phyloP scores from a whole-genome alignment of 768 basidiomycete species.

The Lactifluus volemus region DNA sequence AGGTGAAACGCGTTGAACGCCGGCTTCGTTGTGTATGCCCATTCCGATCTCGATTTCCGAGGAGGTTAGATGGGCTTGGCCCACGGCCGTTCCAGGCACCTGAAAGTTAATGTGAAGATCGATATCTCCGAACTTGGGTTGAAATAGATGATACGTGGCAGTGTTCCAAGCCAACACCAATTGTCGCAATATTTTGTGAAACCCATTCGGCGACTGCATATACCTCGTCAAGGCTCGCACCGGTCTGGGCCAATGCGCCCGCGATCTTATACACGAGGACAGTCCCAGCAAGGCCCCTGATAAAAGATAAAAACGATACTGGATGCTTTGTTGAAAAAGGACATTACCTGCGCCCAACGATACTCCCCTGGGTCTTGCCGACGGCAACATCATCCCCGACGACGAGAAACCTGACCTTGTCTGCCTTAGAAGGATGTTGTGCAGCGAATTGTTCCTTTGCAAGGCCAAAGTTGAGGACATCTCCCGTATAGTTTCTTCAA shows the following conservation, averaged over 20 bases:
- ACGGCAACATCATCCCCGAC: slow-evolving; percentile 91
- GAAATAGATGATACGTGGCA: slow-evolving; percentile 50
- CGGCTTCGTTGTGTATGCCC: slow-evolving; percentile 89
- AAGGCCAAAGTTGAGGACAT: slow-evolving; percentile 85
- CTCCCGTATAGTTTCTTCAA: slow-evolving; percentile 81
- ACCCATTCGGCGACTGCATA: slow-evolving; percentile 56
- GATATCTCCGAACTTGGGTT: not conserved
- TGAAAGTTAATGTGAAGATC: slow-evolving; percentile 23
- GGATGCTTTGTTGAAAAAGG: too few relatives aligned
- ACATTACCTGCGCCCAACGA: slow-evolving; percentile 70
- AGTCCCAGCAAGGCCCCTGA: slow-evolving; percentile 76
- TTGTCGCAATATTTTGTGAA: slow-evolving; percentile 61
- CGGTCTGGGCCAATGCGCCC: slow-evolving; percentile 66
- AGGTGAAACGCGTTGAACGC: slow-evolving; percentile 56
- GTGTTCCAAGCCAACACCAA: slow-evolving; percentile 84
- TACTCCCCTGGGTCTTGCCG: slow-evolving; percentile 66
- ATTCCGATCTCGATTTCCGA: slow-evolving; percentile 82
- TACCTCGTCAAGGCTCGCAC: slow-evolving; percentile 61
- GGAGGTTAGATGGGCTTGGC: slow-evolving; percentile 43
- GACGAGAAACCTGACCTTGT: slow-evolving; percentile 64
- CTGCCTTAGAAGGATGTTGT: slow-evolving; percentile 54
- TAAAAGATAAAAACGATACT: not conserved
- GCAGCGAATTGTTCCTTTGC: slow-evolving; percentile 81
- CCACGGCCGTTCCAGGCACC: slow-evolving; percentile 70
- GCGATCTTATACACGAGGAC: slow-evolving; percentile 87